Evolutionary conservation across 108 stramenopile species (phyloP), one percentile per base, ranked within the genome.

Genomic region (Licmophora abbreviata): DNA sequence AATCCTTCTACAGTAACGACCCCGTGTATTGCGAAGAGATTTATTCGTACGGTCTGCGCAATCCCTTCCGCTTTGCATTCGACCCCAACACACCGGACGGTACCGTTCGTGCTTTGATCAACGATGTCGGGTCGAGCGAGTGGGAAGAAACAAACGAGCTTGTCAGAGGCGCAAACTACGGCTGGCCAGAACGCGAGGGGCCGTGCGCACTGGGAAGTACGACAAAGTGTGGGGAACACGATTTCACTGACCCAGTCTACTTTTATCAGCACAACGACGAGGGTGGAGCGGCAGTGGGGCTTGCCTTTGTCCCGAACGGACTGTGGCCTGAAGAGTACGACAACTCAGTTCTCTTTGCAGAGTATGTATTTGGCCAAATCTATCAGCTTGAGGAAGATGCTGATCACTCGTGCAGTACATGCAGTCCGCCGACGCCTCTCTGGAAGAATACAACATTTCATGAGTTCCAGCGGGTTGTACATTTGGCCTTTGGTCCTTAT

Each of bases 61-160:
- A 58, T 36, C 63, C 63, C 7, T 45, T 64, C 14, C 48, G 0
- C 3, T 51, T 0, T 29, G 49, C 49, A 9, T 25, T 51, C 17
- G 8, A 51, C 24, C 58, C 58, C 20, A 41, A 57, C 20, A 46
- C 56, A 9, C 3, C 26, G 12, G 45, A 57, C 22, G 27, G 14
- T 27, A 46, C 15, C 4, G 36, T 38, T 21, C 17, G 23, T 4
- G 57, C 47, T 29, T 0, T 23, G 8, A 1, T 64, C 0, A 17
- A 25, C 0, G 63, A 64, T 22, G 56, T 57, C 0, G 63, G 63
- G 1, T 18, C 26, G 8, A n/a, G 38, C 0, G 26, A 6, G n/a
- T 64, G 63, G 63, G 63, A 64, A 2, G 56, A 57, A 33, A 49
- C 58, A 17, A 36, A 28, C 37, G 25, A 27, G 21, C 42, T 32